Conservation (phyloP, 495 filamentous ascomycete species). For the Cercophora scortea region DNA sequence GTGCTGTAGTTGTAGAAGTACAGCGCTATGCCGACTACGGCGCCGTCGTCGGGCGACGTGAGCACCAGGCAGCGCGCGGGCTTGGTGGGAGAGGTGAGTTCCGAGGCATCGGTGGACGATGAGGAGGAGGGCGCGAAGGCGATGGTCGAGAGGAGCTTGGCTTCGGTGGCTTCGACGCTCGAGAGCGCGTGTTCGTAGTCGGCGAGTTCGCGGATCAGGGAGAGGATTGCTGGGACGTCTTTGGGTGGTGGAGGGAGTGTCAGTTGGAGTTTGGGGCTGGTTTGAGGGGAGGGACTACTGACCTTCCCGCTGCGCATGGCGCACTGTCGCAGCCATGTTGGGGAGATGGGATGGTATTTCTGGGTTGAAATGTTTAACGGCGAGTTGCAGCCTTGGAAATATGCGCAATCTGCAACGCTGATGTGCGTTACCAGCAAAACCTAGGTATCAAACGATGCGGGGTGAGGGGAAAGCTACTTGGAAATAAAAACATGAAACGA, state of each 20-base stretch:
- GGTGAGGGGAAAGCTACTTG: too few relatives aligned
- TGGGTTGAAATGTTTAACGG: too few relatives aligned
- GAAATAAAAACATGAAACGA: too few relatives aligned
- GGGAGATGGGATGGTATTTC: too few relatives aligned
- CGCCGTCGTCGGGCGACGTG: constrained; percentile 26
- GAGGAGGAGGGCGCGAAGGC: constrained; percentile 55
- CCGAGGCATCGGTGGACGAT: constrained; percentile 25
- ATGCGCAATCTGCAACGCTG: too few relatives aligned
- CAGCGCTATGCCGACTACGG: constrained; percentile 48
- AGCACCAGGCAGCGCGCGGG: constrained; percentile 43
- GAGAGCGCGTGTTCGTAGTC: constrained; percentile 72
- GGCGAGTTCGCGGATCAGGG: constrained; percentile 81
- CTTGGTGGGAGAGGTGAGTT: constrained; percentile 30
- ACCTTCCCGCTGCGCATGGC: too few relatives aligned
- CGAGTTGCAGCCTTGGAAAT: too few relatives aligned
- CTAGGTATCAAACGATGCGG: too few relatives aligned
- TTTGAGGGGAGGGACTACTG: too few relatives aligned
- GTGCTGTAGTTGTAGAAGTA: constrained; percentile 62
- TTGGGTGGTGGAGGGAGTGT: not conserved
- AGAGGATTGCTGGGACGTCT: constrained; percentile 79
- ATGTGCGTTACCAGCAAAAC: too few relatives aligned
- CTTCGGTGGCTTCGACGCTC: constrained; percentile 71
- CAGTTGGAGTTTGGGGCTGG: too few relatives aligned
- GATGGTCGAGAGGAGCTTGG: constrained; percentile 65
- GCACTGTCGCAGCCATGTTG: too few relatives aligned